phyloP scores from a whole-genome alignment of 2,329 filamentous ascomycete genomes.

The Bipolaris cookei region DNA sequence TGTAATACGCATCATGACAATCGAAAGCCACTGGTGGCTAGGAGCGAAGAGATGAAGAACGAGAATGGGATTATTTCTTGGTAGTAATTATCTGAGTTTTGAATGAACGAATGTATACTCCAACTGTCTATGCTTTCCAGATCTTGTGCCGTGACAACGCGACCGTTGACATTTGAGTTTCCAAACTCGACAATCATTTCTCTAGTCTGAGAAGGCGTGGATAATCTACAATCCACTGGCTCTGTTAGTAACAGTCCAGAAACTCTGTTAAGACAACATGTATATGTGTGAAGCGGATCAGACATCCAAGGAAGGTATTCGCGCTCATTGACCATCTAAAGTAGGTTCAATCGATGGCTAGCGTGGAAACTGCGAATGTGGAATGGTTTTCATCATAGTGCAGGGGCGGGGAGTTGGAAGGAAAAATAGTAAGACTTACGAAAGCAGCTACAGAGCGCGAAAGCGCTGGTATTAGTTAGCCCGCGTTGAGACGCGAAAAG shows the following conservation, averaged over 20 bases:
- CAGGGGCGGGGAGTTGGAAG: neutral
- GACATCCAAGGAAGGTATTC: constrained; percentile 77
- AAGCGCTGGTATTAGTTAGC: neutral
- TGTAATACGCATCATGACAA: constrained; percentile 4
- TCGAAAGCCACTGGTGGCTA: neutral
- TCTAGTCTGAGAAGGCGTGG: neutral
- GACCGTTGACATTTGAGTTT: neutral
- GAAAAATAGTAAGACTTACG: constrained; percentile 8
- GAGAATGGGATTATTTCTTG: constrained; percentile 5
- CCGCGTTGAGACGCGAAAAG: neutral
- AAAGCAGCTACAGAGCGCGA: neutral
- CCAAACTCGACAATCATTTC: neutral
- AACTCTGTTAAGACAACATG: neutral
- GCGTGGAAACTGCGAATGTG: constrained; percentile 91
- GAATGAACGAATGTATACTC: constrained; percentile 12
- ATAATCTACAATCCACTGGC: constrained; percentile 12
- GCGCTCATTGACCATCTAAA: constrained; percentile 70
- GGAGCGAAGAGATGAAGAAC: constrained; percentile 1
- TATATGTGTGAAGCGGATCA: constrained; percentile 52
- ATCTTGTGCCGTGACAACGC: neutral
- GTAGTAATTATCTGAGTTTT: constrained; percentile 14
- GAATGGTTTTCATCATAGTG: constrained; percentile 72
- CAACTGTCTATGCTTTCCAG: neutral
- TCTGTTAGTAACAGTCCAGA: constrained; percentile 10
- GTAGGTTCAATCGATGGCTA: constrained; percentile 71